Conservation (phyloP, 2,329 filamentous ascomycete genomes). For the Trichophyton equinum region DNA sequence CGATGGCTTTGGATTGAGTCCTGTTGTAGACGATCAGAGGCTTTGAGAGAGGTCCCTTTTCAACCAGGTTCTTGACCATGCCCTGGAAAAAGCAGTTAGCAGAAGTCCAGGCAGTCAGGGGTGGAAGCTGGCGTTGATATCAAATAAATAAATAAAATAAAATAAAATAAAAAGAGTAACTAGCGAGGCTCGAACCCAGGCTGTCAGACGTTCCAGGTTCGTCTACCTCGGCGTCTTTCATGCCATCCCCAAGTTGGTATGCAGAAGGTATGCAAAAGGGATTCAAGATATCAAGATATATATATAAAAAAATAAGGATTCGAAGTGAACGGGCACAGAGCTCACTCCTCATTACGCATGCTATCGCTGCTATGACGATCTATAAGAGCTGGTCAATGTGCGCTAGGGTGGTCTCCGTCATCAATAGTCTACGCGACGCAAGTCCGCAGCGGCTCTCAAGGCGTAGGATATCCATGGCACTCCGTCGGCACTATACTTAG, state of each 20-base stretch:
- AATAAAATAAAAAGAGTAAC: background rate
- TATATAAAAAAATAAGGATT: background rate
- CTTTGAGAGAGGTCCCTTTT: constrained; percentile 58
- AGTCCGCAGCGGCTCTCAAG: background rate
- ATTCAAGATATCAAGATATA: no score
- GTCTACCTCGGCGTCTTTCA: background rate
- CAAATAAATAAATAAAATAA: no score
- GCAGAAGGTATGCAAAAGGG: constrained; percentile 5
- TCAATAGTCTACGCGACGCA: background rate
- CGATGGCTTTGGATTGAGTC: constrained; percentile 51
- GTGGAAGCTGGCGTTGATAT: background rate
- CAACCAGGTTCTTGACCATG: constrained; percentile 71
- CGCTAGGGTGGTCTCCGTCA: background rate
- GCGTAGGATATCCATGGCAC: background rate
- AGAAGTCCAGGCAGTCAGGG: background rate
- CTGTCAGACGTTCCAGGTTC: background rate
- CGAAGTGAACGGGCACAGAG: background rate
- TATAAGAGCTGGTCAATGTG: background rate
- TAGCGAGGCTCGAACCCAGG: background rate
- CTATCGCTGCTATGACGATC: background rate
- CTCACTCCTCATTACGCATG: background rate
- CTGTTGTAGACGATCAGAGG: constrained; percentile 74
- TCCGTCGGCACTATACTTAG: background rate
- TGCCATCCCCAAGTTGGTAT: background rate
- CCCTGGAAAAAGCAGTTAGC: constrained; percentile 40